Evolutionary conservation across 176 grass and related monocot species (phyloP).

Genomic region (Oryza rufipogon): DNA sequence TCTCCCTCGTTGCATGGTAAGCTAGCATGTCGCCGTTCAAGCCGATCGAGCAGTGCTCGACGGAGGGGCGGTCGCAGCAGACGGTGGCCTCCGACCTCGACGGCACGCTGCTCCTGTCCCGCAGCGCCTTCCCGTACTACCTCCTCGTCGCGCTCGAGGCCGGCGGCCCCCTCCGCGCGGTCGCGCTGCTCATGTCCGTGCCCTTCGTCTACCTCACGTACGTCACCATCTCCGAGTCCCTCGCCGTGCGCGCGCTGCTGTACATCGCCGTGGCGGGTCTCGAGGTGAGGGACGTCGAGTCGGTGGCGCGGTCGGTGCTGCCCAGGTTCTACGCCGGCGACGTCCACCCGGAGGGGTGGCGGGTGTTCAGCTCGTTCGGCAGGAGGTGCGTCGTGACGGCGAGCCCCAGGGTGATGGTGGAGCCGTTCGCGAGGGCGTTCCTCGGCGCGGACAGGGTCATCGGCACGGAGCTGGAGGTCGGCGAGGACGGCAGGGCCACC

Average conservation of each 20-base stretch:
- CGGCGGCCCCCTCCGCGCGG: slow-evolving; percentile 63
- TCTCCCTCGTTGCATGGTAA: neutral
- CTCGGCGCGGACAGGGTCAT: slow-evolving; percentile 64
- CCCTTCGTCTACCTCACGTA: slow-evolving; percentile 77
- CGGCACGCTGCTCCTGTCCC: slow-evolving; percentile 77
- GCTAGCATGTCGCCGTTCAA: slow-evolving; percentile 48
- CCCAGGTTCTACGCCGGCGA: slow-evolving; percentile 84
- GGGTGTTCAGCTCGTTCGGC: slow-evolving; percentile 71
- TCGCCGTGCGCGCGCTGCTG: slow-evolving; percentile 59
- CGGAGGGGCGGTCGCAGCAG: slow-evolving; percentile 58
- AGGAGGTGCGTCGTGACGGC: slow-evolving; percentile 66
- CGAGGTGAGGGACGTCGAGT: slow-evolving; percentile 50
- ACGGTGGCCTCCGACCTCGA: slow-evolving; percentile 79
- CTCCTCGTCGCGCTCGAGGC: slow-evolving; percentile 84
- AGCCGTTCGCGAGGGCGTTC: slow-evolving; percentile 65
- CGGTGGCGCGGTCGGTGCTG: slow-evolving; percentile 64
- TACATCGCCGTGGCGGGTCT: slow-evolving; percentile 70
- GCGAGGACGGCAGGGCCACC: slow-evolving; percentile 49
- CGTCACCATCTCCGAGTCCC: slow-evolving; percentile 65
- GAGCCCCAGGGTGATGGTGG: slow-evolving; percentile 64
- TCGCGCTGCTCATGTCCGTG: slow-evolving; percentile 54
- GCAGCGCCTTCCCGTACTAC: slow-evolving; percentile 86
- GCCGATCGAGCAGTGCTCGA: slow-evolving; percentile 57
- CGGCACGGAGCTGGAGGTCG: slow-evolving; percentile 73
- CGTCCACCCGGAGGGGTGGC: slow-evolving; percentile 90